Percentiles rank a stretch among this genome's conserved stretches.
These are phyloP conservation scores for Chaetomidium leptoderma DNA, from an alignment of 495 filamentous ascomycete species.

Conservation along the genomic window DNA sequence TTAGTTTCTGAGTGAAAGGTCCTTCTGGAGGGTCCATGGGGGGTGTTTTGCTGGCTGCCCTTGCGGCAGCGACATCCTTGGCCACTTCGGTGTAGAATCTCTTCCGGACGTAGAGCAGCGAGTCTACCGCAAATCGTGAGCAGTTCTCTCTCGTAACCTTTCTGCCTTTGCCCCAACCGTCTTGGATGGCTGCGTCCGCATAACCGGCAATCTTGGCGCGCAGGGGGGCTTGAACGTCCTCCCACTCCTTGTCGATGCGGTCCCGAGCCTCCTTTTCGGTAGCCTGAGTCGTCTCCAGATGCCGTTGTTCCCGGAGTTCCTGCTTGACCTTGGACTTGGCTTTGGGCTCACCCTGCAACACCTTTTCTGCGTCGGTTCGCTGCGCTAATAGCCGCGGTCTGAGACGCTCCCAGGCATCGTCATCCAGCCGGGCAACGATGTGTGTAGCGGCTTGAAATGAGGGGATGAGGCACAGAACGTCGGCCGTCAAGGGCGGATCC, in stretches of 20 bases:
- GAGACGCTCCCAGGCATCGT: constrained; percentile 60
- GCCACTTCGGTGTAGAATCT: constrained; percentile 57
- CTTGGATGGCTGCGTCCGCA: constrained; percentile 60
- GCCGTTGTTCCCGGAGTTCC: constrained; percentile 25
- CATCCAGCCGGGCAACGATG: constrained; percentile 58
- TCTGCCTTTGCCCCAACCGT: constrained; percentile 53
- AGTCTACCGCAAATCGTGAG: constrained; percentile 61
- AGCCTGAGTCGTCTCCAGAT: constrained; percentile 27
- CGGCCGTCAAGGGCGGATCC: constrained; percentile 55
- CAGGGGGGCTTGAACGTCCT: constrained; percentile 60
- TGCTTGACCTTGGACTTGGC: constrained; percentile 41
- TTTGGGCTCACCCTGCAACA: constrained; percentile 44
- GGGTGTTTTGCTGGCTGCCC: constrained; percentile 40
- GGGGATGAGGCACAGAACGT: constrained; percentile 59
- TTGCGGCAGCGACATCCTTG: constrained; percentile 44
- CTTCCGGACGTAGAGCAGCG: constrained; percentile 57
- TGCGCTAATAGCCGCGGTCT: constrained; percentile 63
- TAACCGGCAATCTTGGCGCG: constrained; percentile 54
- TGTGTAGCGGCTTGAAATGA: constrained; percentile 67
- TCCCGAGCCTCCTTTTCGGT: constrained; percentile 56
- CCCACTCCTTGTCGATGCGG: constrained; percentile 59
- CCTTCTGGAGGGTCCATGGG: constrained; percentile 48
- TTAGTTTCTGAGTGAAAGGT: constrained; percentile 54
- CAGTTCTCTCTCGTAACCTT: constrained; percentile 55
- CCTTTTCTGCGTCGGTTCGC: constrained; percentile 52